Base-by-base conservation (phyloP, 495 filamentous ascomycete species). In the Xylaria acuta region DNA sequence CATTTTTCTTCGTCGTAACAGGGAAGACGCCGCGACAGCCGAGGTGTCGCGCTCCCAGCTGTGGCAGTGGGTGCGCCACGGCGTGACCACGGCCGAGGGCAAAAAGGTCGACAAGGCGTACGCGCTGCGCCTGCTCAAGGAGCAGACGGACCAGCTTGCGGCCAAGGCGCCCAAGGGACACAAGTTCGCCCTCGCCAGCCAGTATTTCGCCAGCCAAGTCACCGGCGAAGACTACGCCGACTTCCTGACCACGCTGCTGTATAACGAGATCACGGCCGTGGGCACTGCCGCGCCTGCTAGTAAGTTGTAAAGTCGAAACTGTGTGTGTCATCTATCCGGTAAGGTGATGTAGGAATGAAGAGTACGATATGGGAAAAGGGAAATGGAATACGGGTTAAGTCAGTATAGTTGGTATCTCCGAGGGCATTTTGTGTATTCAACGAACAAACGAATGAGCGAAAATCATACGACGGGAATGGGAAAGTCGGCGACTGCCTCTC, bases 171-270 rank as follows among this genome's bases (percentile, higher is more conserved):
- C 92, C 53, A 92, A 93, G 87, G 95, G 94, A 41, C 95, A 98
- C 86, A 97, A 97, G 86, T 98, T 89, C 84, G 88, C 90, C 62
- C 89, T 97, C 47, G 96, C 96, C 3, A 93, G 94, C 1, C 91
- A 94, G 79, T 98, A 98, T 84, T 98, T 98, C 76, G 89, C 92
- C 18, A 86, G 88, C 51, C 96, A 99, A 89, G 92, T 98, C 27
- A 98, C 95, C 7, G 96, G 96, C 34, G 97, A 99, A 85, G 93
- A 97, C 73, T 97, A 97, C 83, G 94, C 94, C 7, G 97, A 99
- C 80, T 99, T 99, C 85, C 83, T 99, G 87, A 99, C 96, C 7
- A 88, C 89, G 59, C 81, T 99, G 78, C 84, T 99, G 58, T 99
- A 99, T 78, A 94, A 98, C 66, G 96, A 98, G 88, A 98, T 99